These are phyloP conservation scores for Arthrobotrys pseudoclavata DNA, from an alignment of 2,329 filamentous ascomycete genomes.

Conservation along the genomic window DNA sequence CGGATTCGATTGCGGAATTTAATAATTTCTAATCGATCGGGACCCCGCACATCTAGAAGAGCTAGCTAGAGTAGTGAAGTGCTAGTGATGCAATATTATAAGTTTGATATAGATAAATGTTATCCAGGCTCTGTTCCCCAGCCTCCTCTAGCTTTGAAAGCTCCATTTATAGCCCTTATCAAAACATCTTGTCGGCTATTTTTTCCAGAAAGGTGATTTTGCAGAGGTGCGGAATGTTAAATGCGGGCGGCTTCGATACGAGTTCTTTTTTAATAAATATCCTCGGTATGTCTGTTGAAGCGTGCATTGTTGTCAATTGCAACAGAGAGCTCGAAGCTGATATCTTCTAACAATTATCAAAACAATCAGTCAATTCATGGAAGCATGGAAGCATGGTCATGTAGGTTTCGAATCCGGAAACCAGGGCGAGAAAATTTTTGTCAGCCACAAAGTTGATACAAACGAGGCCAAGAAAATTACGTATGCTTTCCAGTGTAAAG, in stretches of 20 bases:
- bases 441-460: neutral
- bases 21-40: neutral
- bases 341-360: neutral
- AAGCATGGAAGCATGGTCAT: neutral
- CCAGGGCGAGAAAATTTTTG: neutral
- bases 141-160: neutral
- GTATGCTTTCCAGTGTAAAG: neutral
- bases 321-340: neutral
- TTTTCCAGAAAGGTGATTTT: neutral
- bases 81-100: neutral
- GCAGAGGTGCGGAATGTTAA: conserved; percentile 1
- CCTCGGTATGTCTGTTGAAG: conserved; percentile 7
- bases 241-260: conserved; percentile 16
- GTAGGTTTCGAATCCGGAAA: neutral
- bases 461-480: neutral
- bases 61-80: neutral
- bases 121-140: neutral
- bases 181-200: conserved; percentile 13
- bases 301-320: conserved; percentile 22
- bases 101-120: neutral
- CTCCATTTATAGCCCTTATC: conserved; percentile 29
- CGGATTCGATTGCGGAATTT: conserved; percentile 1
- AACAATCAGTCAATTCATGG: conserved; percentile 14
- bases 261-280: neutral
- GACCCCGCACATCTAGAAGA: neutral